These are phyloP conservation scores for Pseudomonodictys pantanalensis DNA, from an alignment of 495 filamentous ascomycete species.

Conservation along the genomic window DNA sequence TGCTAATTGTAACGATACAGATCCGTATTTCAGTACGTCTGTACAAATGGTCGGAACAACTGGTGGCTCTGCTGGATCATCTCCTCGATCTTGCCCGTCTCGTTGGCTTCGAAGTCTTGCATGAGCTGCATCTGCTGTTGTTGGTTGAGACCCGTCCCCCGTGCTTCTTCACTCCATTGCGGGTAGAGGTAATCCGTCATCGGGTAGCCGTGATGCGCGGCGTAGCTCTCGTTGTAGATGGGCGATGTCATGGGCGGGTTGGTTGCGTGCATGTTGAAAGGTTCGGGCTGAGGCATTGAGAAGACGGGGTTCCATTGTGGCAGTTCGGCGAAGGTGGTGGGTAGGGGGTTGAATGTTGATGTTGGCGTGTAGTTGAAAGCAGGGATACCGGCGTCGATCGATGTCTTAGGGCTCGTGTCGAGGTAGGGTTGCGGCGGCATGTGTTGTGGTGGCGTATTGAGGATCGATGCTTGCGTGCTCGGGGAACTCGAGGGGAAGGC, in stretches of 20 bases:
- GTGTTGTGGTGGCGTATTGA: conserved; percentile 21
- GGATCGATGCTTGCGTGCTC: background rate
- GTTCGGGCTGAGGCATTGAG: conserved; percentile 27
- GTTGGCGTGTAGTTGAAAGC: conserved; percentile 35
- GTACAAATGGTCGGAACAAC: conserved; percentile 22
- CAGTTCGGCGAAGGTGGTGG: conserved; percentile 36
- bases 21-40: conserved; percentile 10
- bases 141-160: conserved; percentile 38
- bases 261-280: conserved; percentile 15
- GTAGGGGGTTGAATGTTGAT: conserved; percentile 36
- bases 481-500: conserved; percentile 19
- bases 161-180: conserved; percentile 27
- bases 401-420: conserved; percentile 22
- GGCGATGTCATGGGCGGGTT: conserved; percentile 24
- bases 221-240: conserved; percentile 28
- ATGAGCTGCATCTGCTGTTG: conserved; percentile 45
- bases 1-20: too few relatives aligned
- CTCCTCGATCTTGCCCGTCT: conserved; percentile 31
- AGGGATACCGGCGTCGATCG: conserved; percentile 6
- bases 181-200: conserved; percentile 32
- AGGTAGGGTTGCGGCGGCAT: conserved; percentile 13
- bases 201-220: conserved; percentile 26
- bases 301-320: conserved; percentile 36
- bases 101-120: conserved; percentile 40
- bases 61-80: conserved; percentile 37